Conservation (phyloP, 306 rosid species). For the Adenanthera pavonina region DNA sequence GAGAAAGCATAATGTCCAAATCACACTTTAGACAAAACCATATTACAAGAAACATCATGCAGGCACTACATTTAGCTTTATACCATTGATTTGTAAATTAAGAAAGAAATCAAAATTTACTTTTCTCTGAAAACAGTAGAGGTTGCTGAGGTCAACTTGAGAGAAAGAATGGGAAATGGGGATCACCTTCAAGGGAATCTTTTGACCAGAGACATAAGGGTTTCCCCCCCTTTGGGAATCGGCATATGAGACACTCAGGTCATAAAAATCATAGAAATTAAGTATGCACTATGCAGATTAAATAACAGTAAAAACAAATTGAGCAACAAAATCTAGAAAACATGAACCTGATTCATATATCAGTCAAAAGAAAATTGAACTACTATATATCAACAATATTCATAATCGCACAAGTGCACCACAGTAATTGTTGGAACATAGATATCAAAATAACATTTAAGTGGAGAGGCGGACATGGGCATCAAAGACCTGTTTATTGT, state of each 20-base stretch:
- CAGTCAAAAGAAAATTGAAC: not conserved
- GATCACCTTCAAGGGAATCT: constrained; percentile 1
- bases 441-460: not conserved
- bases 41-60: not conserved
- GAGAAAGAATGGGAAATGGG: not conserved
- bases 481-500: constrained; percentile 8
- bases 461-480: not conserved
- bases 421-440: not conserved
- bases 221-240: not conserved
- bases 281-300: not conserved
- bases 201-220: not conserved
- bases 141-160: not conserved
- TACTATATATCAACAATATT: not conserved
- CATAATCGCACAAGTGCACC: constrained; percentile 1
- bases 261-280: not conserved
- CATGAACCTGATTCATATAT: not conserved
- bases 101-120: not conserved
- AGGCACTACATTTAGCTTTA: not conserved
- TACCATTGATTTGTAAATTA: not conserved
- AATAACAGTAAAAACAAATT: not conserved
- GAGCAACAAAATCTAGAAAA: not conserved
- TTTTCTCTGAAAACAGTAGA: not conserved
- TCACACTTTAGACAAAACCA: constrained; percentile 10
- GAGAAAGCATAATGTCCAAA: not conserved
- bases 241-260: not conserved